A percentile compares a stretch with the other conserved stretches of the same genome.
Evolutionary conservation across 73 alveolate species (phyloP).

Genomic region (Paramecium primaurelia): DNA sequence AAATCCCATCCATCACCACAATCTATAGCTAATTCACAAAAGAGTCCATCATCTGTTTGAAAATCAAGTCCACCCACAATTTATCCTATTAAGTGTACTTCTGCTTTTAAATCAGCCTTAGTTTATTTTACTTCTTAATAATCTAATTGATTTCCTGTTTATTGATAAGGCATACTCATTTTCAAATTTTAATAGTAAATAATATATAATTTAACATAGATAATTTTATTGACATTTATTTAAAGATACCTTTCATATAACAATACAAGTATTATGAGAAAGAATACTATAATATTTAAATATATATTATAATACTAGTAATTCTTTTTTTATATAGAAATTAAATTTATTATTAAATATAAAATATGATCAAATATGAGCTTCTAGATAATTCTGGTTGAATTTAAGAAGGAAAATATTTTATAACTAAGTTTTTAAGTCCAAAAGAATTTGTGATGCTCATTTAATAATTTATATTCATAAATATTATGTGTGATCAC

Average conservation of each 20-base stretch:
- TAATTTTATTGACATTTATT: background rate
- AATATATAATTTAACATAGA: background rate
- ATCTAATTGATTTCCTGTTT: background rate
- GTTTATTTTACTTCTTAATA: background rate
- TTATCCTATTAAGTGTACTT: slow-evolving; percentile 83
- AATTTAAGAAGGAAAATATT: background rate
- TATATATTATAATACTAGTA: background rate
- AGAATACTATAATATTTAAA: background rate
- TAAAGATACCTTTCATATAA: background rate
- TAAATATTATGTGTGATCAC: background rate
- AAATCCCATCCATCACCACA: slow-evolving; percentile 81
- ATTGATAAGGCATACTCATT: background rate
- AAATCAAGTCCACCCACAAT: slow-evolving; percentile 80
- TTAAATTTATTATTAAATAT: background rate
- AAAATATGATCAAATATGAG: background rate
- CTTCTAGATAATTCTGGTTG: slow-evolving; percentile 13
- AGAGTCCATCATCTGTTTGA: slow-evolving; percentile 82
- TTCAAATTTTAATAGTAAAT: background rate
- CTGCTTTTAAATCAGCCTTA: slow-evolving; percentile 72
- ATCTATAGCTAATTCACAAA: slow-evolving; percentile 76
- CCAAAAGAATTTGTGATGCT: background rate
- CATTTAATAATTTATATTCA: background rate
- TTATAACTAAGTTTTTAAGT: background rate
- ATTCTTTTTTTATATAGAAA: background rate
- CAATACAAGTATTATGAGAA: background rate